A percentile compares a stretch with the other conserved stretches of the same genome.
Conservation (phyloP, 352 stramenopile genomes). For the Phytophthora agathidicida region DNA sequence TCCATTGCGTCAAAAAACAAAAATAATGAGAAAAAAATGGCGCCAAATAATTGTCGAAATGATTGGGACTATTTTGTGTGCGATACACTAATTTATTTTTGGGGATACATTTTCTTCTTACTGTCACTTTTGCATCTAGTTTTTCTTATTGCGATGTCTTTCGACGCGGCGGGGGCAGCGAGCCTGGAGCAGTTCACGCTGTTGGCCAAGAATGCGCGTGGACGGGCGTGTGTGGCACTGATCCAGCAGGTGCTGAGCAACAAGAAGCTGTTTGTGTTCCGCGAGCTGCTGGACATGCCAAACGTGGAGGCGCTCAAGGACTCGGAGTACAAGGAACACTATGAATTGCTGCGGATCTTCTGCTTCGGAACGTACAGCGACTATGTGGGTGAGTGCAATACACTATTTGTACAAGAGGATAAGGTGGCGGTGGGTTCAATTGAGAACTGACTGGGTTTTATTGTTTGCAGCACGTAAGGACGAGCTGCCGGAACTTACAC, state of each 20-base stretch:
- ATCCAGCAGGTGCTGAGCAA: slow-evolving; percentile 93
- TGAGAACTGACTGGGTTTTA: neutral
- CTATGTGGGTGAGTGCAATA: slow-evolving; percentile 66
- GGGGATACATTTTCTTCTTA: slow-evolving; percentile 12
- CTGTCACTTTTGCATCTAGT: slow-evolving; percentile 4
- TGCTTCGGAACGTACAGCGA: slow-evolving; percentile 90
- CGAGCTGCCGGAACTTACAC: slow-evolving; percentile 68
- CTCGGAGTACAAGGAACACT: slow-evolving; percentile 80
- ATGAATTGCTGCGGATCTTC: slow-evolving; percentile 90
- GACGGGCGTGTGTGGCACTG: slow-evolving; percentile 89
- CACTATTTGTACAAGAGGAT: neutral
- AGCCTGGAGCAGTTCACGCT: slow-evolving; percentile 94
- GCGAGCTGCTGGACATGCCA: slow-evolving; percentile 91
- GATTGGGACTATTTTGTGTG: neutral
- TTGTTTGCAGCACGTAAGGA: slow-evolving; percentile 56
- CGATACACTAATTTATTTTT: neutral
- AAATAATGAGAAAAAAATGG: slow-evolving; percentile 25
- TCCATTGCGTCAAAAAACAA: slow-evolving; percentile 40
- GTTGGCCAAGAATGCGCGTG: slow-evolving; percentile 90
- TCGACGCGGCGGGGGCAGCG: slow-evolving; percentile 67
- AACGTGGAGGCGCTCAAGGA: slow-evolving; percentile 87
- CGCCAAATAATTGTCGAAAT: slow-evolving; percentile 19
- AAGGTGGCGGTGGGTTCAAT: neutral
- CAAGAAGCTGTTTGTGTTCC: slow-evolving; percentile 94
- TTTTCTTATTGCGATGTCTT: slow-evolving; percentile 45